A percentile compares a stretch with the other conserved stretches of the same genome.
Conservation (phyloP, 2,329 filamentous ascomycete species). For the Ramularia endophylla region DNA sequence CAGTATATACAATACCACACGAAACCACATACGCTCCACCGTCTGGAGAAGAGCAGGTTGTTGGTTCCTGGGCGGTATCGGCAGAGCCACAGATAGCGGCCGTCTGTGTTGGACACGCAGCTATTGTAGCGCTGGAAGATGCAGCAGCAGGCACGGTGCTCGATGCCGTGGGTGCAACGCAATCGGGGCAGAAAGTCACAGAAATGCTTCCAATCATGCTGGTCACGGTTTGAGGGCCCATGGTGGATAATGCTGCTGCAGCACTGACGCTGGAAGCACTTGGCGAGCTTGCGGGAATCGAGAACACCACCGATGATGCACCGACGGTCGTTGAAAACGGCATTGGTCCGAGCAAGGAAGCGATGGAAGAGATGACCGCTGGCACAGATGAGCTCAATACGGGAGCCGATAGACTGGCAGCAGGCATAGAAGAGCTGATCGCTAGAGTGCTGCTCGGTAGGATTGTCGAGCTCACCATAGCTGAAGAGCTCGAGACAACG, state of each 20-base stretch:
- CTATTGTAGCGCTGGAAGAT: not conserved
- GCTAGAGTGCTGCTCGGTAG: too few species aligned
- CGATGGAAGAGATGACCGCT: too few species aligned
- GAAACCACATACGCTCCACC: constrained; percentile 5
- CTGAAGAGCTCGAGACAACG: too few species aligned
- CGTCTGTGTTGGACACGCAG: constrained; percentile 1
- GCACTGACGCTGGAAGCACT: too few species aligned
- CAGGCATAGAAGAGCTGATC: too few species aligned
- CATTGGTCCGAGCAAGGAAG: too few species aligned
- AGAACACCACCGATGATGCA: too few species aligned
- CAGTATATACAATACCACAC: constrained; percentile 7
- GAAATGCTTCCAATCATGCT: not conserved
- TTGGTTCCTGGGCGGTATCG: not conserved
- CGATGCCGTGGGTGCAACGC: not conserved
- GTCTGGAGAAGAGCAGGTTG: constrained; percentile 2
- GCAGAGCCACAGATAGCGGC: constrained; percentile 3
- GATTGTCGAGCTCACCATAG: too few species aligned
- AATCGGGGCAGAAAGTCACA: not conserved
- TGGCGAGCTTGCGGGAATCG: too few species aligned
- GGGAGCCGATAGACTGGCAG: too few species aligned
- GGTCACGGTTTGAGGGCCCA: not conserved
- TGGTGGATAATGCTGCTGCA: not conserved
- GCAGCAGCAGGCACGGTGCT: not conserved
- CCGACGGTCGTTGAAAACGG: too few species aligned
- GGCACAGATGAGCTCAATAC: too few species aligned